Base-by-base conservation (phyloP, 2,329 filamentous ascomycete genomes). In the Talaromyces sp. region DNA sequence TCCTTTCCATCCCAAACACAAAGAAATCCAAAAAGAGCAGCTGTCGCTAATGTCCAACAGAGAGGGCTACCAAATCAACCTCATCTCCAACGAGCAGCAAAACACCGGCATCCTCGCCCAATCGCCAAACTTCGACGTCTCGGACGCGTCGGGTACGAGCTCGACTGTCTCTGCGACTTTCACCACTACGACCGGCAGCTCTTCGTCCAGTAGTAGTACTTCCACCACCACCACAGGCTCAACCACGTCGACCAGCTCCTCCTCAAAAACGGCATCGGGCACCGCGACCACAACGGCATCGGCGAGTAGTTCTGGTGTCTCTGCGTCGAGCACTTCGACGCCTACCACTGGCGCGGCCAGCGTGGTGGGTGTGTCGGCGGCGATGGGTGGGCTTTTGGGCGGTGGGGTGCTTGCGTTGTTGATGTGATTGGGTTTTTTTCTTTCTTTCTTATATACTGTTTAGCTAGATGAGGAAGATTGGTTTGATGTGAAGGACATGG, bases 71-170 rank as follows among this genome's bases (percentile, higher is more conserved):
- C 77, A 77, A 62, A 70, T 80, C 72, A 78, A 80, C 67, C 69
- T 78, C 61, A 57, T 76, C 59, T 73, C 75, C 56, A 71, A 71
- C 61, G 59, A 62, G 2, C 59, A 61, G 17, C 62, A 65, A 30
- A 76, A 75, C 66, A 70, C 59, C 39, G 78, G 77, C 42, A 79
- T 80, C 62, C 68, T 80, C 33, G 75, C 76, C 28, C 77, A 80
- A 68, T 77, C 75, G 19, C 65, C 70, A 36, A 69, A 73, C 55
- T 74, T 75, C 65, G 68, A 65, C 55, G 71, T 73, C 61, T 42
- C 56, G 10, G 30, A 56, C 9, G 60, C 60, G 39, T 39, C 22
- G n/a, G 39, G 51, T n/a, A 61, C 32, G 11, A 61, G 49, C 30
- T 63, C 62, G 3, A 68, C 51, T 33, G 57, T 65, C 55, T 58